phyloP scores from a whole-genome alignment of 805 yeast genomes.

The Saturnispora saitoi region DNA sequence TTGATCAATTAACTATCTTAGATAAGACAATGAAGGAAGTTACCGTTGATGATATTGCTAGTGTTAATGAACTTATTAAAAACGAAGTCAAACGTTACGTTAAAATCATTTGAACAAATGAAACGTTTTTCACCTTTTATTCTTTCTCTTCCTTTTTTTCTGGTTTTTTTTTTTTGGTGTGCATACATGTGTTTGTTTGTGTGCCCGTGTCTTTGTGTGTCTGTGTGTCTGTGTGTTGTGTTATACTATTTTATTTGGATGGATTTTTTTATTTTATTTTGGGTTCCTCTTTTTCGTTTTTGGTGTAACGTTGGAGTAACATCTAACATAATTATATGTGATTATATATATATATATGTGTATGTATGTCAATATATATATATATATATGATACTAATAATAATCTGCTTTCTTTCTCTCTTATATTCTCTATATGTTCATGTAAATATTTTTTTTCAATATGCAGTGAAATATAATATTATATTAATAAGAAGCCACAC shows the following conservation, averaged over 20 bases:
- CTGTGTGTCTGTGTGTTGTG: no score
- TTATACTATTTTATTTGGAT: neutral
- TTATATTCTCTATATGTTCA: neutral
- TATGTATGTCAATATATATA: neutral
- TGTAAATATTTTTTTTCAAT: no score
- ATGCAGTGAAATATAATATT: no score
- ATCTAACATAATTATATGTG: neutral
- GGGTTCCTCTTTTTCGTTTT: neutral
- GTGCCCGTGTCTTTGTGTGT: no score
- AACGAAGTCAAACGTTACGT: slow-evolving; percentile 16
- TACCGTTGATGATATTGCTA: slow-evolving; percentile 8
- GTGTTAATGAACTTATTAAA: slow-evolving; percentile 11
- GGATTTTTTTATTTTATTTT: neutral
- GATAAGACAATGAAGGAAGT: slow-evolving; percentile 3
- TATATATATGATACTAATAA: neutral
- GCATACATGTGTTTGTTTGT: no score
- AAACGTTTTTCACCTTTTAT: no score
- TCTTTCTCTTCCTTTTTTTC: neutral
- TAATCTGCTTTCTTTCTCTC: neutral
- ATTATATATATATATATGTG: neutral
- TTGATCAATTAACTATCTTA: slow-evolving; percentile 4
- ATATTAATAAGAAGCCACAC: neutral
- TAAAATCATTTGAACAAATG: slow-evolving; percentile 12
- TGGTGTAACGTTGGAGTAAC: neutral
- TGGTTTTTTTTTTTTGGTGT: neutral